A percentile compares a stretch with the other conserved stretches of the same genome.
Conservation (phyloP, 2,329 filamentous ascomycete species). For the Thermoascus crustaceus region DNA sequence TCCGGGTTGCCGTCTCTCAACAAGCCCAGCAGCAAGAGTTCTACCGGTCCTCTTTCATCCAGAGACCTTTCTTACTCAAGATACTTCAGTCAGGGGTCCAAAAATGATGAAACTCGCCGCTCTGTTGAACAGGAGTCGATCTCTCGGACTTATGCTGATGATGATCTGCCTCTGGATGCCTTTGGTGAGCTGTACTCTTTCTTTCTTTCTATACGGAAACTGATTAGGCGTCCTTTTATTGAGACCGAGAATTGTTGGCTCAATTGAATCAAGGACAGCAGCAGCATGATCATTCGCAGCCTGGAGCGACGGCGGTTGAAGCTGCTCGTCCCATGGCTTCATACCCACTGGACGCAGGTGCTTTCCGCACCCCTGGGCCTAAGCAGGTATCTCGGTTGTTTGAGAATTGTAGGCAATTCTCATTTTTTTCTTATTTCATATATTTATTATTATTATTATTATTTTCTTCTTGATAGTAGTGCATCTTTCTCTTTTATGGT, state of each 20-base stretch:
- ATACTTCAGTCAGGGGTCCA: conserved; percentile 2
- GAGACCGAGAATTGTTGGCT: conserved; percentile 33
- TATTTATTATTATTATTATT: not conserved
- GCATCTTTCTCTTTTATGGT: conserved; percentile 2
- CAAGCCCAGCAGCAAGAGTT: too few relatives aligned
- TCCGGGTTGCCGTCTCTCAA: too few relatives aligned
- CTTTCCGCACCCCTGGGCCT: conserved; percentile 2
- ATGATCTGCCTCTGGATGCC: conserved; percentile 35
- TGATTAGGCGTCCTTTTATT: not conserved
- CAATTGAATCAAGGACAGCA: conserved; percentile 17
- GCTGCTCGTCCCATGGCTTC: too few relatives aligned
- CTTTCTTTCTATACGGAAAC: not conserved
- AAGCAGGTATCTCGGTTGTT: conserved; percentile 22
- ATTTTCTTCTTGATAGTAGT: not conserved
- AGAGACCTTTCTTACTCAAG: too few relatives aligned
- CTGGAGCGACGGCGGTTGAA: too few relatives aligned
- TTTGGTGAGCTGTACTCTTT: conserved; percentile 36
- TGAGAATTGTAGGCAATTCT: conserved; percentile 16
- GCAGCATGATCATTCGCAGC: conserved; percentile 1
- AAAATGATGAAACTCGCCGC: not conserved
- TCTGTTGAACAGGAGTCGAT: not conserved
- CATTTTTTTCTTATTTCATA: not conserved
- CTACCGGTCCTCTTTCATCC: too few relatives aligned
- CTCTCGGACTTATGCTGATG: conserved; percentile 13
- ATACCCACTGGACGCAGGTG: not conserved